Percentiles rank a stretch among this genome's conserved stretches.
Conservation (phyloP, 2,329 filamentous ascomycete genomes). For the Trichoderma sp. region DNA sequence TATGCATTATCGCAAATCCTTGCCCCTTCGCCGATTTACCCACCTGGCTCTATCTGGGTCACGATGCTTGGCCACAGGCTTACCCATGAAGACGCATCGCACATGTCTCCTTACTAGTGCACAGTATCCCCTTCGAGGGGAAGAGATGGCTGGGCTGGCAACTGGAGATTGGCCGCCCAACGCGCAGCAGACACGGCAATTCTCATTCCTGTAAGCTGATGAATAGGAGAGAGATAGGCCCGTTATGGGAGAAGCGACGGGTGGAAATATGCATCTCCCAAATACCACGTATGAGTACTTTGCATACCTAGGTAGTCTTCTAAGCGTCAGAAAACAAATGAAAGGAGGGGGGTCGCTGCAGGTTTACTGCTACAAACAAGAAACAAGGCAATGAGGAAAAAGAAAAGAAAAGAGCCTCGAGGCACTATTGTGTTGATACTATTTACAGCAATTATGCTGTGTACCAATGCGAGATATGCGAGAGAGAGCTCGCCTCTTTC, state of each 20-base stretch:
- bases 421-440: background rate
- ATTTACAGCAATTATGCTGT: background rate
- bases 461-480: slow-evolving; percentile 1
- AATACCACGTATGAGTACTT: background rate
- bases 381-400: background rate
- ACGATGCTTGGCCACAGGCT: background rate
- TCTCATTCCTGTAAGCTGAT: background rate
- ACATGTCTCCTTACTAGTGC: background rate
- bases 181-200: background rate
- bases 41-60: slow-evolving; percentile 1
- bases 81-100: background rate
- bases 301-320: background rate
- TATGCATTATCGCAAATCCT: background rate
- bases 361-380: background rate
- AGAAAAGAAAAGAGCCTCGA: background rate
- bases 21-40: slow-evolving; percentile 6
- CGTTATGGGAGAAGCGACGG: background rate
- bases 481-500: background rate
- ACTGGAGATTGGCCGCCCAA: background rate
- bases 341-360: background rate
- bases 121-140: background rate
- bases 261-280: background rate
- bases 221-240: background rate
- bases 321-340: background rate
- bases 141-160: background rate